Conservation (phyloP, 2,329 filamentous ascomycete species). For the Aspergillus ochraceoroseus region DNA sequence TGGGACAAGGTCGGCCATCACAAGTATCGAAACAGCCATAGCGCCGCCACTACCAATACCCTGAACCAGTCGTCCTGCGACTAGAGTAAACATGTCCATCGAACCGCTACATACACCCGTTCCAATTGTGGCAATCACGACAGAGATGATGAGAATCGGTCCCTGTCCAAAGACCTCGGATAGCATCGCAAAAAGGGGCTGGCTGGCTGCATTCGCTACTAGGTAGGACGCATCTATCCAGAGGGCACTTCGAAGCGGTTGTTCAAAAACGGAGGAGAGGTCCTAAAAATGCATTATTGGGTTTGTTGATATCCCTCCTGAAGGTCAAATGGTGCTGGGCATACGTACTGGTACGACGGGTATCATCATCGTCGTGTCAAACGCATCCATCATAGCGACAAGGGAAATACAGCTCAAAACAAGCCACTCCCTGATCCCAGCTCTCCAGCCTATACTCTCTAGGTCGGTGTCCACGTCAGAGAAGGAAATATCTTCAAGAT, state of each 20-base stretch:
- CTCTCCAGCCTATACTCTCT: slow-evolving; percentile 33
- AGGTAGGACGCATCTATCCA: slow-evolving; percentile 51
- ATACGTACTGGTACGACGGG: slow-evolving; percentile 43
- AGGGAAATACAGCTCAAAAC: slow-evolving; percentile 43
- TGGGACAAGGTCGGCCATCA: slow-evolving; percentile 43
- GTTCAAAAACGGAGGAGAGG: slow-evolving; percentile 36
- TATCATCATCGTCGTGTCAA: slow-evolving; percentile 49
- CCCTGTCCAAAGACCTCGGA: slow-evolving; percentile 46
- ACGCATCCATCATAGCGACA: slow-evolving; percentile 47
- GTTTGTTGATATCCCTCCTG: slow-evolving; percentile 2
- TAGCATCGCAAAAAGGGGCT: slow-evolving; percentile 30
- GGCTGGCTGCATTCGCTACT: slow-evolving; percentile 31
- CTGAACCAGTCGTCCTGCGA: slow-evolving; percentile 45
- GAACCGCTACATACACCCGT: slow-evolving; percentile 44
- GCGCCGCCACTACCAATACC: slow-evolving; percentile 47
- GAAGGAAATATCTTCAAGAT: slow-evolving; percentile 2
- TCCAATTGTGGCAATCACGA: slow-evolving; percentile 46
- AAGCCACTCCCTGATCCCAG: slow-evolving; percentile 39
- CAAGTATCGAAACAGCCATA: slow-evolving; percentile 40
- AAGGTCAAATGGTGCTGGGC: not conserved
- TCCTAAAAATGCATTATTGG: slow-evolving; percentile 17
- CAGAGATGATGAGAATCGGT: slow-evolving; percentile 41
- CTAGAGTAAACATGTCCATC: slow-evolving; percentile 36
- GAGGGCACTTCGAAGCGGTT: slow-evolving; percentile 39
- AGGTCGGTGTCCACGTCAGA: slow-evolving; percentile 13